phyloP scores from a whole-genome alignment of 176 grass and related monocot species.

The Thinopyrum elongatum region DNA sequence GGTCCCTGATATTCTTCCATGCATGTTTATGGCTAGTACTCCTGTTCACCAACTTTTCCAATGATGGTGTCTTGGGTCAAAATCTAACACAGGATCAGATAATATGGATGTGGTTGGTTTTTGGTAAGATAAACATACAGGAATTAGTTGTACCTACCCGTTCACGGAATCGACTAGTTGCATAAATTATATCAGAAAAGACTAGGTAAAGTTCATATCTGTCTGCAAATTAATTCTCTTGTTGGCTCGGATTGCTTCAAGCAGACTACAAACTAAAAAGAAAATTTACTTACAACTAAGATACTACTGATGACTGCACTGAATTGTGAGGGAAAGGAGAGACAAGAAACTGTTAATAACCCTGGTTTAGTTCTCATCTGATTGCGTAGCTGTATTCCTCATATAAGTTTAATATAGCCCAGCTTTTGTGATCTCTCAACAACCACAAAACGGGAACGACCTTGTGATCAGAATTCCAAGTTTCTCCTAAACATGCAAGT shows the following conservation, averaged over 20 bases:
- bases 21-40: not conserved
- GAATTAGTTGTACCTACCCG: conserved; percentile 28
- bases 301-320: not conserved
- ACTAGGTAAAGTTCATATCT: not conserved
- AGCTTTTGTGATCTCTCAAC: not conserved
- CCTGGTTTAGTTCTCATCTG: conserved; percentile 1
- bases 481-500: conserved; percentile 5
- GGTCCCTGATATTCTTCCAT: not conserved
- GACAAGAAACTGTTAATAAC: not conserved
- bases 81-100: not conserved
- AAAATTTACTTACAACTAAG: not conserved
- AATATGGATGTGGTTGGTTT: not conserved
- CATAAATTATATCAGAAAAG: not conserved
- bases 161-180: not conserved
- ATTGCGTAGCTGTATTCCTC: not conserved
- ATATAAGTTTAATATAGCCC: too few species aligned
- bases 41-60: conserved; percentile 10
- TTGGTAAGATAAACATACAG: conserved; percentile 19
- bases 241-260: conserved; percentile 10
- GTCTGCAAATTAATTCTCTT: not conserved
- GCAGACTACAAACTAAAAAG: not conserved
- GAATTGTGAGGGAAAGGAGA: not conserved
- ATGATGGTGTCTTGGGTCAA: not conserved
- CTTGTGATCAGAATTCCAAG: not conserved
- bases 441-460: not conserved